phyloP scores from a whole-genome alignment of 805 yeast genomes.

The Candida boleticola region DNA sequence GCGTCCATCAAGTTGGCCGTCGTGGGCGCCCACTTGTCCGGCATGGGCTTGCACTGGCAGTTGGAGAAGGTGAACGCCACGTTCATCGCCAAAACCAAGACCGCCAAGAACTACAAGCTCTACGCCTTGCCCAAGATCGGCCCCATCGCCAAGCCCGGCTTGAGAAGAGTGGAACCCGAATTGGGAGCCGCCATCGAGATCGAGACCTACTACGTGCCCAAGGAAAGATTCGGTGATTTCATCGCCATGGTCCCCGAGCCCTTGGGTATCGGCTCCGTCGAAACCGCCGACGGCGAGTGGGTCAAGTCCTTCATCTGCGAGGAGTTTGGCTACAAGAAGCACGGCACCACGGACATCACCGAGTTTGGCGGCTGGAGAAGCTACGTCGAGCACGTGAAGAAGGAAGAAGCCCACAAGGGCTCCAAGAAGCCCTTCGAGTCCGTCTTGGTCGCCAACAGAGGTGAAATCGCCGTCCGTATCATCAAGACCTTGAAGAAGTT shows the following conservation, averaged over 20 bases:
- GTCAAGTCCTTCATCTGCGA: constrained; percentile 95
- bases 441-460: constrained; percentile 95
- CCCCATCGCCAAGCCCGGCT: constrained; percentile 86
- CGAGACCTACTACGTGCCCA: constrained; percentile 84
- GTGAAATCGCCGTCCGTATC: constrained; percentile 95
- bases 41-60: constrained; percentile 93
- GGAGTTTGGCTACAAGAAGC: constrained; percentile 72
- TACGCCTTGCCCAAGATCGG: constrained; percentile 84
- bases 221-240: constrained; percentile 74
- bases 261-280: constrained; percentile 91
- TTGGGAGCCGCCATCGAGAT: constrained; percentile 62
- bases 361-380: constrained; percentile 83
- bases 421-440: constrained; percentile 63
- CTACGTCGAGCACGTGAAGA: constrained; percentile 44
- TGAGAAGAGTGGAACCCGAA: constrained; percentile 57
- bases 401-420: constrained; percentile 20
- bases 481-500: constrained; percentile 83
- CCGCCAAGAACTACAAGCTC: constrained; percentile 68
- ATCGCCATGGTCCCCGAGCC: constrained; percentile 91
- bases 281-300: constrained; percentile 74
- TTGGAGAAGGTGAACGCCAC: constrained; percentile 78
- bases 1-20: constrained; percentile 73
- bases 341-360: constrained; percentile 81
- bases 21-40: constrained; percentile 92
- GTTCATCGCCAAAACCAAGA: constrained; percentile 61